Evolutionary conservation across 2,329 filamentous ascomycete genomes (phyloP).

Genomic region (Lecanicillium sp.): DNA sequence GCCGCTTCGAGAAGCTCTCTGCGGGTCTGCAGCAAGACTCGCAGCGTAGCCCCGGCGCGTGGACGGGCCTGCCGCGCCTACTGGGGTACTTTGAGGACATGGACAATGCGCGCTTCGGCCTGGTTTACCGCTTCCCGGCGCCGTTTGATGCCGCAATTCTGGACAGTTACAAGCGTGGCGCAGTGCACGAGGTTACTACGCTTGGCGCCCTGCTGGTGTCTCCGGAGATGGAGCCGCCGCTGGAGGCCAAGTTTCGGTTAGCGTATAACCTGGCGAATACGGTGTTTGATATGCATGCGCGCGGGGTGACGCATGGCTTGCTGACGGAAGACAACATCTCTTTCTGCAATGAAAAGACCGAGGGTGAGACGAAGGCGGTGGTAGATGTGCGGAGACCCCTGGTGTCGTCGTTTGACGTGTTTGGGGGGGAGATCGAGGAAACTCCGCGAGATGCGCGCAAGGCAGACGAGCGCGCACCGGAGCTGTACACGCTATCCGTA

Average conservation of each 20-base stretch:
- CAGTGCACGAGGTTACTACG: constrained; percentile 46
- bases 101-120: constrained; percentile 60
- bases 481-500: constrained; percentile 69
- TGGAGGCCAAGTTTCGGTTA: constrained; percentile 71
- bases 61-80: constrained; percentile 55
- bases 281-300: constrained; percentile 65
- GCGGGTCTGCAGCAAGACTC: constrained; percentile 50
- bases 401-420: constrained; percentile 69
- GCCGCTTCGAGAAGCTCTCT: constrained; percentile 58
- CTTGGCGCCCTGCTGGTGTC: constrained; percentile 47
- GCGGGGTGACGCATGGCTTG: constrained; percentile 65
- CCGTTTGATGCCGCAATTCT: constrained; percentile 55
- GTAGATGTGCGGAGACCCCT: constrained; percentile 63
- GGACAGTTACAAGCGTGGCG: constrained; percentile 43
- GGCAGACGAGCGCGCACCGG: constrained; percentile 54
- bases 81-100: constrained; percentile 72
- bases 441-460: too few species aligned
- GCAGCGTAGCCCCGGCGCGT: constrained; percentile 47
- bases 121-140: constrained; percentile 68
- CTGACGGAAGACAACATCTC: constrained; percentile 62
- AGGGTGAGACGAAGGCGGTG: constrained; percentile 37
- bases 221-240: constrained; percentile 53
- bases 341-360: constrained; percentile 49
- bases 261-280: constrained; percentile 67
- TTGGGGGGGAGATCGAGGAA: constrained; percentile 32